Conservation (phyloP, 129 eudicot species). For the Smallanthus sonchifolius region DNA sequence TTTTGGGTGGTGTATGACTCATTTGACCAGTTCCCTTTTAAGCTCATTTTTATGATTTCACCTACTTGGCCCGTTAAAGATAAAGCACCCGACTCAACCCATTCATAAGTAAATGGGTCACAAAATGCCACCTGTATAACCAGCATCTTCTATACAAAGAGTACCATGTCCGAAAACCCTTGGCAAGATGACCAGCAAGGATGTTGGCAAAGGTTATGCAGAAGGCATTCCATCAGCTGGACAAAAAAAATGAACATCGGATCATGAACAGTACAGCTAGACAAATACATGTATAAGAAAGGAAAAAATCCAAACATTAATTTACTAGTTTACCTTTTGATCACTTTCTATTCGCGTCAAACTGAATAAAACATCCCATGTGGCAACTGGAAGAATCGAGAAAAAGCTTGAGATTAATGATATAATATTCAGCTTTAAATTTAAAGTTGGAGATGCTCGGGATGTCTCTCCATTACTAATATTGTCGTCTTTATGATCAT, state of each 20-base stretch:
- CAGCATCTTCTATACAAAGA: slow-evolving; percentile 2
- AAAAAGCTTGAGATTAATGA: slow-evolving; percentile 63
- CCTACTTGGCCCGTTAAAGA: not conserved
- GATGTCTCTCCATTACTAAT: slow-evolving; percentile 41
- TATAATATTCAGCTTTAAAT: slow-evolving; percentile 50
- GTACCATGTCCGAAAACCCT: slow-evolving; percentile 70
- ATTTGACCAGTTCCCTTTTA: not conserved
- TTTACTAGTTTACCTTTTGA: slow-evolving; percentile 44
- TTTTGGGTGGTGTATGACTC: not conserved
- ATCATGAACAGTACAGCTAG: not conserved
- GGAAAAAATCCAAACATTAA: not conserved
- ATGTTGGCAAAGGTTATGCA: slow-evolving; percentile 68
- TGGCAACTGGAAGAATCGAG: slow-evolving; percentile 55
- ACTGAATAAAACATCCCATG: slow-evolving; percentile 79
- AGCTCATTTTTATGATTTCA: not conserved
- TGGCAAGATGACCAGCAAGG: slow-evolving; percentile 73
- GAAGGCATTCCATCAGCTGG: slow-evolving; percentile 54
- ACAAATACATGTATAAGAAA: not conserved
- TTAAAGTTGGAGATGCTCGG: slow-evolving; percentile 34
- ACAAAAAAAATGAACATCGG: not conserved
- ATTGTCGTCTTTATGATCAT: slow-evolving; percentile 51
- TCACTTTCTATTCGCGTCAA: slow-evolving; percentile 56
- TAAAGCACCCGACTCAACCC: slow-evolving; percentile 5
- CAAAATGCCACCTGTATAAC: not conserved
- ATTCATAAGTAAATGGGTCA: slow-evolving; percentile 5